These are phyloP conservation scores for Malus hybrid DNA, from an alignment of 331 rosid genomes.

Conservation along the genomic window DNA sequence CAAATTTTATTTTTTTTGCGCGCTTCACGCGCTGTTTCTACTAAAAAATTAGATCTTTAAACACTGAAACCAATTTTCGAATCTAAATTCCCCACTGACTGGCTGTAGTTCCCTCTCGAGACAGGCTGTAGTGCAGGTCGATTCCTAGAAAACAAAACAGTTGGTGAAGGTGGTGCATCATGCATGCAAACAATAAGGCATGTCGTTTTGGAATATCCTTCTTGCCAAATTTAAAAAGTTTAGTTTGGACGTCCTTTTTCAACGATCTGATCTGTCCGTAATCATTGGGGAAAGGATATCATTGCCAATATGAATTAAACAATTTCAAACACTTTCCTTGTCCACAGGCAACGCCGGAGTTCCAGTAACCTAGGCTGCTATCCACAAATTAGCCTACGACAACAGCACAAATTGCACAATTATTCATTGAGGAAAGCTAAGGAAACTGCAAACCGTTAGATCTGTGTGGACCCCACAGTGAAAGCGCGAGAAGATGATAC, in stretches of 20 bases:
- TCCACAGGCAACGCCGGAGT: neutral
- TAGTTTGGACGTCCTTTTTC: neutral
- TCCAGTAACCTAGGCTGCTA: neutral
- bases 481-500: no score
- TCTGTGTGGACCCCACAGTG: neutral
- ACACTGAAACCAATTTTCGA: no score
- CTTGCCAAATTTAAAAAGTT: neutral
- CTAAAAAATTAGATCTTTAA: no score
- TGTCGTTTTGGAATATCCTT: neutral
- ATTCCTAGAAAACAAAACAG: neutral
- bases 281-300: neutral
- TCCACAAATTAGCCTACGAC: neutral
- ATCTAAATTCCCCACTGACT: constrained; percentile 9
- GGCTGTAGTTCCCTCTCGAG: neutral
- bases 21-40: no score
- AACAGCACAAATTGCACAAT: neutral
- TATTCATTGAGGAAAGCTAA: neutral
- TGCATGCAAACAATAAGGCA: neutral
- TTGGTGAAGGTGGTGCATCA: neutral
- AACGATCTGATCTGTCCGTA: neutral
- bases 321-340: neutral
- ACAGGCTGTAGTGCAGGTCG: neutral
- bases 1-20: no score
- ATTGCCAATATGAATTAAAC: neutral
- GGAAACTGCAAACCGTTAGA: neutral